Evolutionary conservation across 1,284 basidiomycete species (phyloP).

Genomic region (Lignosus rhinocerotis): DNA sequence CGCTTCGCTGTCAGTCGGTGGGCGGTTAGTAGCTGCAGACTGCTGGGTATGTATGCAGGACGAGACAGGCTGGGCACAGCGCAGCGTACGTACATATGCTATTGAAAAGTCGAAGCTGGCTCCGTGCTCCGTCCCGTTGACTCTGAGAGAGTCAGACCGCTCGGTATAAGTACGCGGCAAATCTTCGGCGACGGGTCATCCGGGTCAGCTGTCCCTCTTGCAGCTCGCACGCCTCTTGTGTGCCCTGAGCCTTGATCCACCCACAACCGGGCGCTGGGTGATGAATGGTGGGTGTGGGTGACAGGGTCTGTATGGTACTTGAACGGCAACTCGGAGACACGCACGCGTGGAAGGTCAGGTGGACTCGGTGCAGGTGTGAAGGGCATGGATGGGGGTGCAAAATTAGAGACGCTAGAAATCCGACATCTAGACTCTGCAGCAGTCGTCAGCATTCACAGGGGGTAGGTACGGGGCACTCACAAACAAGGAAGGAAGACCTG

Average conservation of each 20-base stretch:
- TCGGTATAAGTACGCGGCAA: slow-evolving; percentile 22
- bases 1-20: neutral
- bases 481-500: neutral
- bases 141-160: neutral
- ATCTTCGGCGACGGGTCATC: slow-evolving; percentile 9
- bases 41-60: neutral
- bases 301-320: neutral
- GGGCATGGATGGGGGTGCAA: neutral
- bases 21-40: neutral
- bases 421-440: neutral
- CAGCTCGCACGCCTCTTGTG: slow-evolving; percentile 1
- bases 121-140: neutral
- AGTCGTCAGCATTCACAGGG: neutral
- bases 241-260: neutral
- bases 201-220: slow-evolving; percentile 13
- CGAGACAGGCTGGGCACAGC: neutral
- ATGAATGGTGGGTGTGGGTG: neutral
- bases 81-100: too few species aligned
- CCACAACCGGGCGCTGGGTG: too few species aligned
- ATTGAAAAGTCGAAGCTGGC: too few species aligned
- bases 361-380: neutral
- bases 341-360: neutral
- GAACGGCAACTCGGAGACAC: neutral
- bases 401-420: neutral
- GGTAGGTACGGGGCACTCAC: neutral